Conservation (phyloP, 768 basidiomycete species). For the Lactarius trivialis region DNA sequence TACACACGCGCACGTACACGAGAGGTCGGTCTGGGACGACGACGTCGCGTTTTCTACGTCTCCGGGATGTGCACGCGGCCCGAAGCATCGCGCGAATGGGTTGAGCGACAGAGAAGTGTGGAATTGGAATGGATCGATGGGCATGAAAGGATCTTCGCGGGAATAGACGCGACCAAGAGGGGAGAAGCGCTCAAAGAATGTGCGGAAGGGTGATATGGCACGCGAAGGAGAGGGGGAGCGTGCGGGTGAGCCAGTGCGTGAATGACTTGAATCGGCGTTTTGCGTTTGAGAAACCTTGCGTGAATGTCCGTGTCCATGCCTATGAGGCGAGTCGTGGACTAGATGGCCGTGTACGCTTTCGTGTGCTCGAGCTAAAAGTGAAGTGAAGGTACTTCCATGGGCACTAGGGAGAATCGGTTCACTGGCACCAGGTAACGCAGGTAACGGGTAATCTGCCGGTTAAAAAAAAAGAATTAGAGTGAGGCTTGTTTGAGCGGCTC, state of each 20-base stretch:
- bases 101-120: conserved; percentile 20
- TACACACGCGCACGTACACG: conserved; percentile 20
- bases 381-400: not conserved
- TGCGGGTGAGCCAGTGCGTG: conserved; percentile 35
- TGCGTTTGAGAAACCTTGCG: conserved; percentile 19
- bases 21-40: not conserved
- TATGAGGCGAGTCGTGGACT: not conserved
- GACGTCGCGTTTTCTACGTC: not conserved
- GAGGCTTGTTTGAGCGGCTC: not conserved
- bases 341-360: conserved; percentile 4
- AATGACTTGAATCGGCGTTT: conserved; percentile 30
- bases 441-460: too few species aligned
- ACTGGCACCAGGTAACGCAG: conserved; percentile 12
- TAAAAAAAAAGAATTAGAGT: not conserved
- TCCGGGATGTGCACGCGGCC: not conserved
- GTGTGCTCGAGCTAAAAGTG: conserved; percentile 12
- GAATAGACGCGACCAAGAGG: conserved; percentile 45
- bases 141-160: conserved; percentile 36
- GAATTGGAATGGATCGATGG: conserved; percentile 32
- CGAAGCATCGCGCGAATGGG: conserved; percentile 9
- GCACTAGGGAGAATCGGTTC: conserved; percentile 16
- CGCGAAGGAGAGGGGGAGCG: conserved; percentile 36
- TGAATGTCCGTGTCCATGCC: conserved; percentile 18
- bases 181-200: conserved; percentile 45
- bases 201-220: conserved; percentile 49